Evolutionary conservation across 2,329 filamentous ascomycete species (phyloP).

Genomic region (Aspergillus texensis): DNA sequence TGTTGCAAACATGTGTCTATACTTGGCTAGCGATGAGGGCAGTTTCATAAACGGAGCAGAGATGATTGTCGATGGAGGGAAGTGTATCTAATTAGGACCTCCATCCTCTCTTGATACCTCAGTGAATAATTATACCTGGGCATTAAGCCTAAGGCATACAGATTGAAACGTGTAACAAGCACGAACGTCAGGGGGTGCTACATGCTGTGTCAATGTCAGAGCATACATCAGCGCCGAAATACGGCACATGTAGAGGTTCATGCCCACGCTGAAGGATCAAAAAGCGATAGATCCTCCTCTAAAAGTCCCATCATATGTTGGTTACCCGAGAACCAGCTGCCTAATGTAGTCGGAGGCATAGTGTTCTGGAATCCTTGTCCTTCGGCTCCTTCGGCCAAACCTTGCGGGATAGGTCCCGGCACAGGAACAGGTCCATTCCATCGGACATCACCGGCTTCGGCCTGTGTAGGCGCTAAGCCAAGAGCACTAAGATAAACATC

Average conservation of each 20-base stretch:
- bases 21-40: constrained; percentile 71
- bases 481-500: constrained; percentile 67
- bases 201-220: background rate
- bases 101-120: background rate
- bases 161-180: background rate
- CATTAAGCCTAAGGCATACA: background rate
- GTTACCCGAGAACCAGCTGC: constrained; percentile 69
- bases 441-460: constrained; percentile 14
- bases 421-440: constrained; percentile 12
- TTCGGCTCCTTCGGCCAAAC: constrained; percentile 20
- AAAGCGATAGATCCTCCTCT: constrained; percentile 58
- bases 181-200: background rate
- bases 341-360: constrained; percentile 47
- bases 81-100: constrained; percentile 33
- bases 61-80: constrained; percentile 65
- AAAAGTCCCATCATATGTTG: constrained; percentile 66
- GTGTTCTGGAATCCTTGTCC: constrained; percentile 5
- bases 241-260: background rate
- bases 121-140: background rate
- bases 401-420: constrained; percentile 8
- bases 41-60: constrained; percentile 73
- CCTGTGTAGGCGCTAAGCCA: constrained; percentile 56
- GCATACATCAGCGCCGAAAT: no score
- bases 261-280: constrained; percentile 23
- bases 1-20: constrained; percentile 71